Percentiles rank a stretch among this genome's conserved stretches.
Evolutionary conservation across 2,329 filamentous ascomycete species (phyloP).

Genomic region (Nannizziopsis barbatae): DNA sequence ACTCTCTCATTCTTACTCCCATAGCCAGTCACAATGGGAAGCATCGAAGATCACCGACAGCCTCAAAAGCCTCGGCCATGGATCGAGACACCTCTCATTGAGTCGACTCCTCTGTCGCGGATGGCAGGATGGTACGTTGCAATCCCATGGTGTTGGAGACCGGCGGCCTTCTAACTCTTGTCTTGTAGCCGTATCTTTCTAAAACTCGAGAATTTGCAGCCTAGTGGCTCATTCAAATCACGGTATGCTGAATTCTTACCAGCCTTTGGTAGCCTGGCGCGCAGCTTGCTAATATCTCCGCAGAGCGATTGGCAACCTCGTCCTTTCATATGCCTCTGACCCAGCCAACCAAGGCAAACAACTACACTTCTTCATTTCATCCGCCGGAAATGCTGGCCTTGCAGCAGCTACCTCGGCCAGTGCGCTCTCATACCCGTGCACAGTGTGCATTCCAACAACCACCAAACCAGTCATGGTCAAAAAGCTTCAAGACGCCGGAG

Average conservation of each 20-base stretch:
- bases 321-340: conserved; percentile 42
- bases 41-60: conserved; percentile 22
- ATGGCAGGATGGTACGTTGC: conserved; percentile 58
- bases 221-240: conserved; percentile 78
- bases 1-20: conserved; percentile 8
- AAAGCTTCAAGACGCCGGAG: conserved; percentile 58
- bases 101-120: conserved; percentile 55
- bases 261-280: background rate
- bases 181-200: conserved; percentile 59
- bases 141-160: no score
- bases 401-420: conserved; percentile 65
- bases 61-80: conserved; percentile 42
- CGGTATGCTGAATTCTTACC: conserved; percentile 27
- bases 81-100: conserved; percentile 60
- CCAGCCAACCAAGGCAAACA: conserved; percentile 34
- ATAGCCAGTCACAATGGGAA: conserved; percentile 25
- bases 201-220: conserved; percentile 76
- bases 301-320: conserved; percentile 58
- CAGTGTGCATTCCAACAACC: conserved; percentile 59
- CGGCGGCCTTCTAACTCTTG: conserved; percentile 16
- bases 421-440: conserved; percentile 53
- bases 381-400: conserved; percentile 74
- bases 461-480: conserved; percentile 59
- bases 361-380: conserved; percentile 66
- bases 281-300: background rate